These are phyloP conservation scores for Mycena citricolor DNA, from an alignment of 1,284 basidiomycete species.

Conservation along the genomic window DNA sequence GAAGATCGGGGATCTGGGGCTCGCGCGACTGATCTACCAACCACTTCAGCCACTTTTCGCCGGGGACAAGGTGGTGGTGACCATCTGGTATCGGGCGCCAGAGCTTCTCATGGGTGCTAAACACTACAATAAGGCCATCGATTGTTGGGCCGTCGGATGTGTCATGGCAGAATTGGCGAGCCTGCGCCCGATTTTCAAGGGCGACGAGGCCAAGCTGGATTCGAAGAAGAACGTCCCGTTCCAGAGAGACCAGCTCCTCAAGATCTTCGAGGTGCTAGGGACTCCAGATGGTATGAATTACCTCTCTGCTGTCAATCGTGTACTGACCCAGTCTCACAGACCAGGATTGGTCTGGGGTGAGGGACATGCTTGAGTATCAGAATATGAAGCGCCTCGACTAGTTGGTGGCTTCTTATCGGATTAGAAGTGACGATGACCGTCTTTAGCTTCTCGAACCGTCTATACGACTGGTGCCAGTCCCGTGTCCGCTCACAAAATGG, in stretches of 20 bases:
- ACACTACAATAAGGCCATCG: conserved; percentile 95
- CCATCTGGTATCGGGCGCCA: conserved; percentile 98
- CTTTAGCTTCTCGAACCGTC: conserved; percentile 62
- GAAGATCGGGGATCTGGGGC: conserved; percentile 96
- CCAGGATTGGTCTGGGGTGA: conserved; percentile 86
- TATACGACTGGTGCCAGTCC: conserved; percentile 78
- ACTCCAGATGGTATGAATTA: conserved; percentile 74
- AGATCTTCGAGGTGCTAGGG: conserved; percentile 94
- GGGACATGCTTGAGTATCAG: conserved; percentile 84
- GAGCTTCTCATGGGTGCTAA: conserved; percentile 93
- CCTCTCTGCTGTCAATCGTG: not conserved
- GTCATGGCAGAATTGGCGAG: conserved; percentile 95
- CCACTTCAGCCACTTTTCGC: conserved; percentile 85
- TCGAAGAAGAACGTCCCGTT: conserved; percentile 92
- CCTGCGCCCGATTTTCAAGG: conserved; percentile 96
- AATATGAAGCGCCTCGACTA: conserved; percentile 80
- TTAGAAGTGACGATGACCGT: not conserved
- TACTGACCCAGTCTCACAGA: conserved; percentile 42
- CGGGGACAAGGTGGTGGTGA: conserved; percentile 98
- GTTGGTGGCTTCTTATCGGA: conserved; percentile 40
- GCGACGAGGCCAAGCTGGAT: conserved; percentile 97
- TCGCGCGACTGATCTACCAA: conserved; percentile 85
- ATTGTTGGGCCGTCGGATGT: conserved; percentile 96
- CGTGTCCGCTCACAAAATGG: conserved; percentile 63
- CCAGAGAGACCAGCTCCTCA: conserved; percentile 90